A percentile compares a stretch with the other conserved stretches of the same genome.
These are phyloP conservation scores for Coemansia interrupta DNA, from an alignment of 192 early-diverging fungal species.

Conservation along the genomic window DNA sequence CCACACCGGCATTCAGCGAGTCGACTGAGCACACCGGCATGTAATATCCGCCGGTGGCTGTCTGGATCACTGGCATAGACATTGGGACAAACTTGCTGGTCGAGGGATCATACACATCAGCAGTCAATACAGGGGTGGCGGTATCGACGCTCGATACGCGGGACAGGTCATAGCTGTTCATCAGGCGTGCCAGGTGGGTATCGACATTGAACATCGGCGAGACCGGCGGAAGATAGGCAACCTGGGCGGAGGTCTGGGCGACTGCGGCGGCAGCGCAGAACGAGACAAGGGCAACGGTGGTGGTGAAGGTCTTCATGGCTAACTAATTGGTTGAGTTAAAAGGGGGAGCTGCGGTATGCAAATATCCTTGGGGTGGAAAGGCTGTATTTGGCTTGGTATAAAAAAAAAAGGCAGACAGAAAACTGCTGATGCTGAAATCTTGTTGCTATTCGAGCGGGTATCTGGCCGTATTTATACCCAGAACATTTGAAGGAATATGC, in stretches of 20 bases:
- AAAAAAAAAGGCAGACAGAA: neutral
- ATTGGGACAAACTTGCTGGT: constrained; percentile 24
- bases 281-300: constrained; percentile 1
- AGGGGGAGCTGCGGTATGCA: too few species aligned
- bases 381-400: too few species aligned
- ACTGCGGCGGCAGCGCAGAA: constrained; percentile 4
- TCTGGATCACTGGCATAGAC: constrained; percentile 16
- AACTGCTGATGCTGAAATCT: neutral
- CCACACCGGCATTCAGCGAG: constrained; percentile 9
- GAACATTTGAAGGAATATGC: too few species aligned
- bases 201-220: constrained; percentile 5
- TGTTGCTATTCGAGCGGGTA: too few species aligned
- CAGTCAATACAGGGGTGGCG: constrained; percentile 9
- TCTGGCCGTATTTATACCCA: too few species aligned
- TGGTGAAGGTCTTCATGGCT: constrained; percentile 4
- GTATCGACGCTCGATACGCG: constrained; percentile 7
- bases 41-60: constrained; percentile 14
- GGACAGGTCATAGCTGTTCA: constrained; percentile 20
- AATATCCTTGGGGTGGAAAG: too few species aligned
- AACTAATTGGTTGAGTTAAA: too few species aligned
- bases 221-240: too few species aligned
- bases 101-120: constrained; percentile 17
- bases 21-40: constrained; percentile 31
- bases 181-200: constrained; percentile 12
- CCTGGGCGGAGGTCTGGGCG: constrained; percentile 8